These are phyloP conservation scores for Chlorella variabilis DNA, from an alignment of 163 green algal genomes.

Conservation along the genomic window DNA sequence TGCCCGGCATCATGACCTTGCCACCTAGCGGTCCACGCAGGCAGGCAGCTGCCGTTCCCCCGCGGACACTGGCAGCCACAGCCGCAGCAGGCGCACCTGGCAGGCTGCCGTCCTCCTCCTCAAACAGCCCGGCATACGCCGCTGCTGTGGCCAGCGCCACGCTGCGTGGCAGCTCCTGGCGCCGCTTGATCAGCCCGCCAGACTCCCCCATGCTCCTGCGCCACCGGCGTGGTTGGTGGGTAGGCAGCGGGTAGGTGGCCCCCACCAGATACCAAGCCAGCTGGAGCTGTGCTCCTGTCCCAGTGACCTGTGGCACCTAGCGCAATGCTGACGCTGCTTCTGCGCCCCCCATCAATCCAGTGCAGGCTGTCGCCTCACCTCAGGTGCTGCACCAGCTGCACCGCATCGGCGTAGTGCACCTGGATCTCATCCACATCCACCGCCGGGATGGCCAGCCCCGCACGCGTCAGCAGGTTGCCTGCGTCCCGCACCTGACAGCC, in stretches of 20 bases:
- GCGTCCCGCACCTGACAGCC: slow-evolving; percentile 85
- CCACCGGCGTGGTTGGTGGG: too few relatives aligned
- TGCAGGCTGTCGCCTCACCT: slow-evolving; percentile 37
- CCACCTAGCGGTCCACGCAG: neutral
- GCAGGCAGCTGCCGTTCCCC: neutral
- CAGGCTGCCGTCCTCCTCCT: slow-evolving; percentile 27
- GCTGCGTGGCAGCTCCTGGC: slow-evolving; percentile 57
- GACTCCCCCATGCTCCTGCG: slow-evolving; percentile 60
- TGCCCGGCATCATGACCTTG: neutral
- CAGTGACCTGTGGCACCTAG: too few relatives aligned
- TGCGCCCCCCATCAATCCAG: neutral
- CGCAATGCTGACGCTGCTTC: neutral
- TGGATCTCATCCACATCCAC: slow-evolving; percentile 92
- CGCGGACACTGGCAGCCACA: neutral
- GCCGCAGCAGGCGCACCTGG: too few relatives aligned
- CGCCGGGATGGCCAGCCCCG: slow-evolving; percentile 86
- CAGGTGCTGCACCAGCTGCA: slow-evolving; percentile 81
- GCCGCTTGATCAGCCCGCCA: slow-evolving; percentile 66
- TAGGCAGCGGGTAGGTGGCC: too few relatives aligned
- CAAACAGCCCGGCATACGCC: slow-evolving; percentile 45
- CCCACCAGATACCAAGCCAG: neutral
- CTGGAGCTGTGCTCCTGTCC: neutral
- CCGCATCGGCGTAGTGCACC: slow-evolving; percentile 65
- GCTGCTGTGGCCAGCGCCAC: slow-evolving; percentile 66
- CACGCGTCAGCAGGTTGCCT: slow-evolving; percentile 90